Percentiles rank a stretch among this genome's conserved stretches.
phyloP scores from a whole-genome alignment of 2,329 filamentous ascomycete species.

The Talaromyces marneffei region DNA sequence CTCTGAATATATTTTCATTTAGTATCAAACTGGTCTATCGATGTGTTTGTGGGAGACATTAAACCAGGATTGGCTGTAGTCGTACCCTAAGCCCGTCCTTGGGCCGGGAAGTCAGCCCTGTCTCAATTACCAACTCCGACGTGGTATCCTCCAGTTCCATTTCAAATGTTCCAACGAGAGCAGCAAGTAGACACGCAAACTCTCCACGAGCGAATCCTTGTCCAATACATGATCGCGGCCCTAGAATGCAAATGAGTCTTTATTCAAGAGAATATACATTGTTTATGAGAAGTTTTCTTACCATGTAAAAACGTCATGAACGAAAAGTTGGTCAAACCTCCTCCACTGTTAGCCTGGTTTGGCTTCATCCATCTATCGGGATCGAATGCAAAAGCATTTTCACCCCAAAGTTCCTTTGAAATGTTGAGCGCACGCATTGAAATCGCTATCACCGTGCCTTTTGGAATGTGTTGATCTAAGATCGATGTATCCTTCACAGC shows the following conservation, averaged over 20 bases:
- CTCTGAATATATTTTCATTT: too few species aligned
- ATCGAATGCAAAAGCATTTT: slow-evolving; percentile 66
- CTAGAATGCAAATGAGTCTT: background rate
- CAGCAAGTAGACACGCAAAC: slow-evolving; percentile 70
- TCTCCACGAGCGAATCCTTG: slow-evolving; percentile 58
- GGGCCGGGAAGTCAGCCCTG: slow-evolving; percentile 7
- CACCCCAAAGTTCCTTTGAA: slow-evolving; percentile 65
- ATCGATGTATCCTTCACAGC: slow-evolving; percentile 62
- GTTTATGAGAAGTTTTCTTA: background rate
- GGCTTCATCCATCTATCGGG: slow-evolving; percentile 68
- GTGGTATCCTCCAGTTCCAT: slow-evolving; percentile 41
- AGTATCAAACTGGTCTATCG: too few species aligned
- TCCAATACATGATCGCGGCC: slow-evolving; percentile 24
- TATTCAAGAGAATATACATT: background rate
- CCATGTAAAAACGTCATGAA: slow-evolving; percentile 72
- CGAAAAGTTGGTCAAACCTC: slow-evolving; percentile 68
- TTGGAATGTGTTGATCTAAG: slow-evolving; percentile 58
- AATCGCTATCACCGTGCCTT: slow-evolving; percentile 64
- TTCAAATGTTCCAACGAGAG: slow-evolving; percentile 64
- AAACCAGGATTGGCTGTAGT: background rate
- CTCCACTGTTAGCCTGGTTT: slow-evolving; percentile 54
- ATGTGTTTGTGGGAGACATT: background rate
- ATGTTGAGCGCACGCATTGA: slow-evolving; percentile 64
- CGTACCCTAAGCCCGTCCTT: slow-evolving; percentile 2
- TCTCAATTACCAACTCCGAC: slow-evolving; percentile 8